Evolutionary conservation across 345 rosid genomes (phyloP), one percentile per base, ranked within the genome.

Genomic region (Anacardium occidentale): DNA sequence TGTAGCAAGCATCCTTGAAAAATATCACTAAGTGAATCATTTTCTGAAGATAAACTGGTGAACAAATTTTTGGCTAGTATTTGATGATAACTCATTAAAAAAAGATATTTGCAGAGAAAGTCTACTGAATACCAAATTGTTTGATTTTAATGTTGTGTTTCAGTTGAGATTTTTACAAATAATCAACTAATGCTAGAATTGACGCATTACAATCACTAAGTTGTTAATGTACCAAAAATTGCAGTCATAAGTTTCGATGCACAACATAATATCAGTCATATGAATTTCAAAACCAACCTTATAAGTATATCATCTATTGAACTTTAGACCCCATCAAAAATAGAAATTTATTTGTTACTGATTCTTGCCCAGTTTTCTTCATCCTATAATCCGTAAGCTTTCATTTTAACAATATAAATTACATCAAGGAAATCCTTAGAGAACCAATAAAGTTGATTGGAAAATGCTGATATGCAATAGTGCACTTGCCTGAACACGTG

Each of bases 401-500:
- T 53, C 17, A 20, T 52, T 29, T 10, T 67, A 59, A 52, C 4
- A 58, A 58, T 25, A 50, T 58, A 24, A n/a, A 52, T 47, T 4
- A 32, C 18, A 67, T 18, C 5, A 11, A 18, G 18, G 20, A 50
- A 18, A 52, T 37, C 18, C 14, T 68, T 25, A 40, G 21, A 21
- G 44, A 7, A 34, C 26, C 47, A 0, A 13, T 12, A n/a, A 34
- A 12, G 48, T 32, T 34, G 13, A 68, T 37, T 25, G 18, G 29
- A 34, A 67, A 40, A 68, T 55, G 62, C 18, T 22, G 32, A 47
- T 24, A 37, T 64, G 32, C 29, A 68, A 37, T 22, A 18, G 72
- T 44, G 40, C 40, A 82, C 91, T 83, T 86, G 78, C 90, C 92
- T 88, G 90, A 74, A 90, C 90, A 52, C 96, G 81, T 40, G 98